Evolutionary conservation across 768 basidiomycete genomes (phyloP).

Genomic region (Flagelloscypha sp.): DNA sequence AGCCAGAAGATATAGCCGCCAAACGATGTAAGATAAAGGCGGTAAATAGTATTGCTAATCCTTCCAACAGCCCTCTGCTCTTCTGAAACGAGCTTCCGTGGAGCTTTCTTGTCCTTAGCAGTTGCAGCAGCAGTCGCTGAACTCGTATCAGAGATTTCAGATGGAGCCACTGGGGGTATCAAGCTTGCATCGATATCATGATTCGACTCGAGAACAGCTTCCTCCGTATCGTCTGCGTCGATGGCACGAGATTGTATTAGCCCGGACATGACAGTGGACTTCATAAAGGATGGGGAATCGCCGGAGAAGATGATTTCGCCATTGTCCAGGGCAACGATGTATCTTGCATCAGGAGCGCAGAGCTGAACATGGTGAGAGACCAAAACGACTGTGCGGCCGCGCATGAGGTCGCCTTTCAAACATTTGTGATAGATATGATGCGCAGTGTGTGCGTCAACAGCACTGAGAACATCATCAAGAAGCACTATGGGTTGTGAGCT

Average conservation of each 20-base stretch:
- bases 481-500: too few relatives aligned
- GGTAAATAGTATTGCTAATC: slow-evolving; percentile 61
- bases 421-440: slow-evolving; percentile 81
- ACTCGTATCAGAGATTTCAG: slow-evolving; percentile 29
- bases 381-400: slow-evolving; percentile 76
- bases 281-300: slow-evolving; percentile 50
- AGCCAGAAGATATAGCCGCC: slow-evolving; percentile 50
- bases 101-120: slow-evolving; percentile 38
- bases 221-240: slow-evolving; percentile 38
- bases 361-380: slow-evolving; percentile 95
- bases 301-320: slow-evolving; percentile 76
- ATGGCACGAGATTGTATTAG: slow-evolving; percentile 51
- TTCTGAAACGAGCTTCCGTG: slow-evolving; percentile 81
- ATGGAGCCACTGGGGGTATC: slow-evolving; percentile 9
- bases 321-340: slow-evolving; percentile 78
- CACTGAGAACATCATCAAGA: slow-evolving; percentile 3
- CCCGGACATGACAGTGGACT: slow-evolving; percentile 56
- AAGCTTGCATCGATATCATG: slow-evolving; percentile 26
- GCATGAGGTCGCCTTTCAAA: slow-evolving; percentile 75
- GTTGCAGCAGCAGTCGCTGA: slow-evolving; percentile 33
- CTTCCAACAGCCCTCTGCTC: slow-evolving; percentile 71
- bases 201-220: slow-evolving; percentile 24
- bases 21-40: slow-evolving; percentile 43
- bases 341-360: slow-evolving; percentile 69
- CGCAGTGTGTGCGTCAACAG: slow-evolving; percentile 90